These are phyloP conservation scores for Cyathus olla DNA, from an alignment of 1,284 basidiomycete genomes.

Conservation along the genomic window DNA sequence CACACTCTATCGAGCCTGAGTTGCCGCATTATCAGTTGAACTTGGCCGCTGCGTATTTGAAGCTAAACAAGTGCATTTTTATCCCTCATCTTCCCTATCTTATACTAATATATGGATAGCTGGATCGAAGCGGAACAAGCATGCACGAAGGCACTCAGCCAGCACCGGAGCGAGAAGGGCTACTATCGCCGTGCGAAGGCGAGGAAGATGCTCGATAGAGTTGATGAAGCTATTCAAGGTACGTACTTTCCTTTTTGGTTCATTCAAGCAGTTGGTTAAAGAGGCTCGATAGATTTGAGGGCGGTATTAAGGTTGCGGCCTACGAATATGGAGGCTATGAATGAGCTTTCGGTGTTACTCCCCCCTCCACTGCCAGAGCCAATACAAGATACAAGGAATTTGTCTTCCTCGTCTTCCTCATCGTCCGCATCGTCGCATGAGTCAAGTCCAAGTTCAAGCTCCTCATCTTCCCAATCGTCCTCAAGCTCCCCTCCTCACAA, in stretches of 20 bases:
- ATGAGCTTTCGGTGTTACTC: conserved; percentile 60
- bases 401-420: conserved; percentile 16
- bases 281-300: conserved; percentile 63
- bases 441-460: not conserved
- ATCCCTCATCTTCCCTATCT: conserved; percentile 2
- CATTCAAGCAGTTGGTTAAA: not conserved
- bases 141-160: conserved; percentile 68
- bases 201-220: conserved; percentile 64
- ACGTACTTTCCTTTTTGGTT: conserved; percentile 1
- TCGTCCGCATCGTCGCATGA: conserved; percentile 1
- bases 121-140: conserved; percentile 78
- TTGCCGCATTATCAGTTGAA: conserved; percentile 80
- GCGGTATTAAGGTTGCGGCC: conserved; percentile 70
- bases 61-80: conserved; percentile 65
- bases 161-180: conserved; percentile 75
- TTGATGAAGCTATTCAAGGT: conserved; percentile 75
- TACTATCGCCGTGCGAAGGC: conserved; percentile 75
- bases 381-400: not conserved
- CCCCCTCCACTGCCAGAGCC: no score
- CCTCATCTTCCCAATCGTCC: conserved; percentile 39
- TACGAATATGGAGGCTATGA: conserved; percentile 64
- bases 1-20: conserved; percentile 73
- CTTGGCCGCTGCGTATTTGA: conserved; percentile 75
- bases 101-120: conserved; percentile 43
- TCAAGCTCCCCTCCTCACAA: no score